phyloP scores from a whole-genome alignment of 1,139 yeast genomes.

The Geotrichum macrosporum region DNA sequence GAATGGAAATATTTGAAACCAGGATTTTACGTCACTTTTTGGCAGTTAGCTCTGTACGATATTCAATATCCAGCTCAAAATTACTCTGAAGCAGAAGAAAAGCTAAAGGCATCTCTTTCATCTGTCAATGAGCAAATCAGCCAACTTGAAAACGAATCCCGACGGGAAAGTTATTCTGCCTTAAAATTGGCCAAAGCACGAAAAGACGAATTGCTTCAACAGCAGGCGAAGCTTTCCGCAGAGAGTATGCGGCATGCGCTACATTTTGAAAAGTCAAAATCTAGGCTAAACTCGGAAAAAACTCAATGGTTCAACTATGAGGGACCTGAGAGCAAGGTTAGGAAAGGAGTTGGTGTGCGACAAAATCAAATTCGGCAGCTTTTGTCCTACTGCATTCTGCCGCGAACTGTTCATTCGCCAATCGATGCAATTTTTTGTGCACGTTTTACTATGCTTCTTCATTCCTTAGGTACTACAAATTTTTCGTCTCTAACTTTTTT shows the following conservation, averaged over 20 bases:
- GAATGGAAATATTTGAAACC: conserved; percentile 43
- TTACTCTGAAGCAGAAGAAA: conserved; percentile 49
- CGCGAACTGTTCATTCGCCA: conserved; percentile 74
- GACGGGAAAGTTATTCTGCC: conserved; percentile 20
- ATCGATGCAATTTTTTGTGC: conserved; percentile 77
- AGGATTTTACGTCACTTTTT: conserved; percentile 57
- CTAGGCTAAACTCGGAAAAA: conserved; percentile 37
- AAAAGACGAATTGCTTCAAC: conserved; percentile 26
- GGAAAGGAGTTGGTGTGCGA: conserved; percentile 31
- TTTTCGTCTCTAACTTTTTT: conserved; percentile 47
- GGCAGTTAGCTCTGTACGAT: conserved; percentile 76
- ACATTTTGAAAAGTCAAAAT: conserved; percentile 36
- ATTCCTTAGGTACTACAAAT: conserved; percentile 43
- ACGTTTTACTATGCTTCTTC: conserved; percentile 53
- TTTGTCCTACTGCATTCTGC: conserved; percentile 64
- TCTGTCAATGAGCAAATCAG: conserved; percentile 20
- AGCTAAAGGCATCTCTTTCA: conserved; percentile 24
- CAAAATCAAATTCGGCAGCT: conserved; percentile 40
- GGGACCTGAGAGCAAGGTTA: conserved; percentile 24
- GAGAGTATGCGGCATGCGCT: conserved; percentile 36
- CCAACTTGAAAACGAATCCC: conserved; percentile 18
- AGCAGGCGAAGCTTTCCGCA: conserved; percentile 29
- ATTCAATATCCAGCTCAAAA: conserved; percentile 51
- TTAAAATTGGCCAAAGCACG: conserved; percentile 22
- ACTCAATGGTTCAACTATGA: conserved; percentile 35